Evolutionary conservation across 2,329 filamentous ascomycete species (phyloP).

Genomic region (Pseudogymnoascus sp.): DNA sequence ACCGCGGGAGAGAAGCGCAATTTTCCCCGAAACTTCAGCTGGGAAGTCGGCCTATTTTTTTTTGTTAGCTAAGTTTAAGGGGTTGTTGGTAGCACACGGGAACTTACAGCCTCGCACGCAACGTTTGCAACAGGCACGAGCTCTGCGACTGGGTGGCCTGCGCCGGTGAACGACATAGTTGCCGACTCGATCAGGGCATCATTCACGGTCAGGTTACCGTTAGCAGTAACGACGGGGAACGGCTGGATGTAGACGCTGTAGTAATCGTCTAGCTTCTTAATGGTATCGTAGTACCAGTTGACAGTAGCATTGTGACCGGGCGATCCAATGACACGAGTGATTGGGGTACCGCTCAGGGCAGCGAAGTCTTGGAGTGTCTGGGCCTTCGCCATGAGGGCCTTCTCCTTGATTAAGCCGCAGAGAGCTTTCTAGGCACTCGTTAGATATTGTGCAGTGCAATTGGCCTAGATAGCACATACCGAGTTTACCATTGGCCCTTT

Average conservation of each 20-base stretch:
- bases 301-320: constrained; percentile 39
- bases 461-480: not conserved
- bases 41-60: constrained; percentile 12
- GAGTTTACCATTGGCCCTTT: constrained; percentile 1
- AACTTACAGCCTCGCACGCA: constrained; percentile 14
- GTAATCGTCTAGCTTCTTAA: constrained; percentile 33
- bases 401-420: not conserved
- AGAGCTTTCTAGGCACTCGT: not conserved
- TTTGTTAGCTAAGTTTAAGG: not conserved
- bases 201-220: constrained; percentile 13
- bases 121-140: constrained; percentile 17
- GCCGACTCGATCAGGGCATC: constrained; percentile 4
- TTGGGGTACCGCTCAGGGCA: constrained; percentile 28
- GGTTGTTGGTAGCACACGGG: not conserved
- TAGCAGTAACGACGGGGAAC: constrained; percentile 11
- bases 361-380: constrained; percentile 38
- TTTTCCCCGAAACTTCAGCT: constrained; percentile 30
- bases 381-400: constrained; percentile 33
- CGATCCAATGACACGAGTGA: constrained; percentile 37
- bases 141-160: constrained; percentile 11
- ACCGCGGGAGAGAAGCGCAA: constrained; percentile 46
- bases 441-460: not conserved
- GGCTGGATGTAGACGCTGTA: constrained; percentile 17
- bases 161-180: constrained; percentile 15
- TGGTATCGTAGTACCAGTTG: constrained; percentile 35